These are phyloP conservation scores for Gyromitra esculenta DNA, from an alignment of 2,329 filamentous ascomycete species.

Conservation along the genomic window DNA sequence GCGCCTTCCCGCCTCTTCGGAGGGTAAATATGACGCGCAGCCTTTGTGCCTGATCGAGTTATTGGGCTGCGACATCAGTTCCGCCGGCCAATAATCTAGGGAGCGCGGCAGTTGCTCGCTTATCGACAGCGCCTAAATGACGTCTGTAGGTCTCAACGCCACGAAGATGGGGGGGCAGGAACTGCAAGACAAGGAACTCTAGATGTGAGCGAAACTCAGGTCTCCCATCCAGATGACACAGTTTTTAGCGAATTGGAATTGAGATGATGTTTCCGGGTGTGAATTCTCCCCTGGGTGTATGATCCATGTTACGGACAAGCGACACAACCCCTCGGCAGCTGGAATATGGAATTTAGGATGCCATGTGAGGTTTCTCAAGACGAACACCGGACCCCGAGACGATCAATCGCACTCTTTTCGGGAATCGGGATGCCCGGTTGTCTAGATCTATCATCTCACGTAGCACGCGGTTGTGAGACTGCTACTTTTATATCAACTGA, in stretches of 20 bases:
- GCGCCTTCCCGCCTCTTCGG: conserved; percentile 16
- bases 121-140: conserved; percentile 46
- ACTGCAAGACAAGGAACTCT: conserved; percentile 16
- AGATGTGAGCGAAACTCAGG: conserved; percentile 11
- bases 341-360: conserved; percentile 27
- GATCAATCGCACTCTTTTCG: conserved; percentile 35
- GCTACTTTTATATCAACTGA: conserved; percentile 37
- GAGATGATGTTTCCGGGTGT: conserved; percentile 2
- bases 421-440: conserved; percentile 21
- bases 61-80: conserved; percentile 38
- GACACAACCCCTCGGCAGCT: conserved; percentile 27
- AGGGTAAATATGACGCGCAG: conserved; percentile 36
- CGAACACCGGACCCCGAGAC: conserved; percentile 21
- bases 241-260: conserved; percentile 16
- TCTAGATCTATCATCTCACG: conserved; percentile 46
- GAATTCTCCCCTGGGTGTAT: conserved; percentile 7
- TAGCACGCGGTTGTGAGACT: conserved; percentile 45
- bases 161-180: background rate
- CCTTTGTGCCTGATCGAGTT: conserved; percentile 3
- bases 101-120: conserved; percentile 45
- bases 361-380: conserved; percentile 30
- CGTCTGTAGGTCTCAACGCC: conserved; percentile 34
- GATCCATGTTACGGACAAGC: conserved; percentile 33
- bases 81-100: conserved; percentile 28
- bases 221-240: background rate